Evolutionary conservation across 1,284 basidiomycete genomes (phyloP).

Genomic region (Takashimella koratensis): DNA sequence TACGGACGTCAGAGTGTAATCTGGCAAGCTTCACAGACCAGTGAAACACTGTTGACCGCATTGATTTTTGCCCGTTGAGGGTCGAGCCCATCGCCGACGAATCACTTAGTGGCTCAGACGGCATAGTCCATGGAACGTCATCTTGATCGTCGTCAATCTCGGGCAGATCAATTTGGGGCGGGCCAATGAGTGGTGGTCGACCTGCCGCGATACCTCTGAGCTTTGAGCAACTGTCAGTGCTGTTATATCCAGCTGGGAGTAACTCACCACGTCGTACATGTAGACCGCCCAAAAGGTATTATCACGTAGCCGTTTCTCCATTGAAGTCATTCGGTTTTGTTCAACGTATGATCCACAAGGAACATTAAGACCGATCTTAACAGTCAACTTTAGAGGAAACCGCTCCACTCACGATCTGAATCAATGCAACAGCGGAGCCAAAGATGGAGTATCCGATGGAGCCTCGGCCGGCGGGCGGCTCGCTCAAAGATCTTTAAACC

Average conservation of each 20-base stretch:
- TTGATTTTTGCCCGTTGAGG: conserved; percentile 10
- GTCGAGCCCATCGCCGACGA: background rate
- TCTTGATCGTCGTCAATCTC: conserved; percentile 12
- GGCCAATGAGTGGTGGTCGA: conserved; percentile 10
- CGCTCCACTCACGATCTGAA: conserved; percentile 20
- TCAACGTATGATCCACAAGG: conserved; percentile 7
- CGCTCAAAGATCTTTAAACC: too few relatives aligned
- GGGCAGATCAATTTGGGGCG: conserved; percentile 1
- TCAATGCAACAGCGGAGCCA: conserved; percentile 17
- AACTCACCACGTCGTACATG: conserved; percentile 13
- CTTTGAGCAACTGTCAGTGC: too few relatives aligned
- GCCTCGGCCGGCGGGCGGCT: too few relatives aligned
- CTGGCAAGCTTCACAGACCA: conserved; percentile 6
- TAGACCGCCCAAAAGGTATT: conserved; percentile 22
- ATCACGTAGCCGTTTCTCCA: conserved; percentile 16
- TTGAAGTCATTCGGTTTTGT: conserved; percentile 13
- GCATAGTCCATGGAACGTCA: conserved; percentile 8
- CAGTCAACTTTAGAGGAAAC: too few relatives aligned
- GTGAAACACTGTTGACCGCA: conserved; percentile 22
- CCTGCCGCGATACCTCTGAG: conserved; percentile 20
- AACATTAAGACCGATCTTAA: too few relatives aligned
- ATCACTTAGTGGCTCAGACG: background rate
- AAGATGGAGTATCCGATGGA: conserved; percentile 19
- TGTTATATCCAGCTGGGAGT: background rate
- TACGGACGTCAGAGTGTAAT: conserved; percentile 8